Evolutionary conservation across 345 rosid genomes (phyloP).

Genomic region (Isatis tinctoria): DNA sequence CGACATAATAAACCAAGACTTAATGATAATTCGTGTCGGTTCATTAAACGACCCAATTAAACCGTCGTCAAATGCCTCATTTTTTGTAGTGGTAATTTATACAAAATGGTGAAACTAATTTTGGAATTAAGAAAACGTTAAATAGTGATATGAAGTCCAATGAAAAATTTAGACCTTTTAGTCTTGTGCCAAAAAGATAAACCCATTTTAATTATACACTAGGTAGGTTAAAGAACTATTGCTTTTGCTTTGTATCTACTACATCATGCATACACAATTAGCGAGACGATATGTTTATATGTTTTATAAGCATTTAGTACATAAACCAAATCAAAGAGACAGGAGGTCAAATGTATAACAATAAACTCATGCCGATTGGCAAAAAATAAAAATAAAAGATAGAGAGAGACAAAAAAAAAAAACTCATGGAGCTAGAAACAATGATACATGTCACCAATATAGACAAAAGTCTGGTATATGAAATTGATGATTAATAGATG

Average conservation of each 20-base stretch:
- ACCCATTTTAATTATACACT: not conserved
- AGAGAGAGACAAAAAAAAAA: not conserved
- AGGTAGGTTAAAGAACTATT: not conserved
- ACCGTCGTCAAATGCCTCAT: too few species aligned
- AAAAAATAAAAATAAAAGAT: not conserved
- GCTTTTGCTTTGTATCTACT: not conserved
- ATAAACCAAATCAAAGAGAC: not conserved
- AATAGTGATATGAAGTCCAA: not conserved
- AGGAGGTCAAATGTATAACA: not conserved
- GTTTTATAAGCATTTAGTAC: not conserved
- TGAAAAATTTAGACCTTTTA: too few species aligned
- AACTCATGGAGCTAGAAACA: conserved; percentile 9
- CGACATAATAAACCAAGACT: too few species aligned
- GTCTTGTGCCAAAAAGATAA: too few species aligned
- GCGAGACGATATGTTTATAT: not conserved
- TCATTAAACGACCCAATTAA: too few species aligned
- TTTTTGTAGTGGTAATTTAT: too few species aligned
- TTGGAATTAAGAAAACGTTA: not conserved
- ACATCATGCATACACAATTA: not conserved
- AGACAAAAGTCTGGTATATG: not conserved
- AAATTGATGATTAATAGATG: conserved; percentile 1
- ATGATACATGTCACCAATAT: conserved; percentile 28
- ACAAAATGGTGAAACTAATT: not conserved
- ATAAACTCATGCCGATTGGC: not conserved
- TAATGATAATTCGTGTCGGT: too few species aligned